Base-by-base conservation (phyloP, 2,329 filamentous ascomycete genomes). In the Dactylellina drechsleri region DNA sequence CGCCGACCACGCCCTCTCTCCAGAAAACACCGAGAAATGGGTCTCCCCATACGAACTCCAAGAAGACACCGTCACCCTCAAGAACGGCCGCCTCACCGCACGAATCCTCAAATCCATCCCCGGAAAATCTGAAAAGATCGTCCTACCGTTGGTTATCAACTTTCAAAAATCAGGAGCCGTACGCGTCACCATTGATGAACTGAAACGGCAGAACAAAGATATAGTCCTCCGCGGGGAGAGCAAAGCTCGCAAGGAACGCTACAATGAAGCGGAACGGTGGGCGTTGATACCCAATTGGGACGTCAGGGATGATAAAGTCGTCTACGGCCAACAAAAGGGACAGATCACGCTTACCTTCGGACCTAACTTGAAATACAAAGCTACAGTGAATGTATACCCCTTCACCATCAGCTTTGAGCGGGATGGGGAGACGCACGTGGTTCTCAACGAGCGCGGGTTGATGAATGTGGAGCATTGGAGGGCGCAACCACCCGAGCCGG, bases 391-490 rank as follows among this genome's bases (percentile, higher is more conserved):
- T 58, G 92, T 96, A 80, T 86, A 89, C 1, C 95, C 95, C 0
- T 96, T 98, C 77, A 86, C 86, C 43, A 87, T 98, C 62, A 91
- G 96, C 56, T 99, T 99, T 81, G 90, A 91, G 82, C 87, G 93
- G 52, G 91, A 95, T 79, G 93, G 91, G 0, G 85, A 87, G 77
- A 90, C 90, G 0, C 92, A 98, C 76, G 86, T 99, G 82, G 92
- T 90, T 80, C 86, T 99, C 82, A 99, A 99, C 80, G 90, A 93
- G 78, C 88, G 90, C n/a, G 94, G 94, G 0, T 84, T 96, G 77
- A 82, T 99, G 82, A 99, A 98, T 80, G 83, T 98, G 81, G 95
- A 99, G 82, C 95, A 99, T 81, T 99, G 95, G 95, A 86, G 95
- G 75, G 86, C 90, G 50, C 88, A 87, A 77, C 84, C 85, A 76